These are phyloP conservation scores for Trichoderma asperellum DNA, from an alignment of 2,329 filamentous ascomycete genomes.

Conservation along the genomic window DNA sequence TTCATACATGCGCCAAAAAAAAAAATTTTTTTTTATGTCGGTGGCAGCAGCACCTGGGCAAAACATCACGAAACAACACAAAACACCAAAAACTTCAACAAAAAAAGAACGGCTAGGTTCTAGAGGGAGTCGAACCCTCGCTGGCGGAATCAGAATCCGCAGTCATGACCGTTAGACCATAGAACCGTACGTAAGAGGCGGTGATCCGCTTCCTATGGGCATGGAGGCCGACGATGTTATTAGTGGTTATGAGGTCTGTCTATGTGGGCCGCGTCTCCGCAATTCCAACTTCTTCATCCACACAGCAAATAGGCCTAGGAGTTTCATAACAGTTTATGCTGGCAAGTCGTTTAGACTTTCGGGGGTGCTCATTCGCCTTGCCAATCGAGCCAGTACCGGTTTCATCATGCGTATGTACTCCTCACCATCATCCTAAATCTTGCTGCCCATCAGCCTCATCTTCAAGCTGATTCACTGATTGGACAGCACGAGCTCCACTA, in stretches of 20 bases:
- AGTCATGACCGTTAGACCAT: neutral
- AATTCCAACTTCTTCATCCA: neutral
- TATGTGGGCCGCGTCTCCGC: neutral
- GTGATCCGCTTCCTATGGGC: neutral
- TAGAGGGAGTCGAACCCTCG: neutral
- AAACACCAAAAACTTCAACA: neutral
- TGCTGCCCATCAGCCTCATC: neutral
- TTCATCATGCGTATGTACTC: neutral
- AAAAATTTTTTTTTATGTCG: too few species aligned
- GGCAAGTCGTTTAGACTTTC: neutral
- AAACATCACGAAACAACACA: neutral
- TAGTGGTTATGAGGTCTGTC: neutral
- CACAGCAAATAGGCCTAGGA: neutral
- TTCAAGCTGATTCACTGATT: neutral
- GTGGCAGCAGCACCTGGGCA: too few species aligned
- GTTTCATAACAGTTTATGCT: too few species aligned
- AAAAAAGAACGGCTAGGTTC: neutral
- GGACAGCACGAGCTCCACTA: neutral
- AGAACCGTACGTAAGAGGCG: neutral
- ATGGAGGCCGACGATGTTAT: neutral
- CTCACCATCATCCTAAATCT: neutral
- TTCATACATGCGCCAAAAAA: too few species aligned
- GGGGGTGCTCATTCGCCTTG: rapidly evolving
- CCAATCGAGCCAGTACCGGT: neutral
- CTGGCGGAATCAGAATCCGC: neutral